Evolutionary conservation across 106 monocot species (phyloP).

Genomic region (Agapanthus africanus): DNA sequence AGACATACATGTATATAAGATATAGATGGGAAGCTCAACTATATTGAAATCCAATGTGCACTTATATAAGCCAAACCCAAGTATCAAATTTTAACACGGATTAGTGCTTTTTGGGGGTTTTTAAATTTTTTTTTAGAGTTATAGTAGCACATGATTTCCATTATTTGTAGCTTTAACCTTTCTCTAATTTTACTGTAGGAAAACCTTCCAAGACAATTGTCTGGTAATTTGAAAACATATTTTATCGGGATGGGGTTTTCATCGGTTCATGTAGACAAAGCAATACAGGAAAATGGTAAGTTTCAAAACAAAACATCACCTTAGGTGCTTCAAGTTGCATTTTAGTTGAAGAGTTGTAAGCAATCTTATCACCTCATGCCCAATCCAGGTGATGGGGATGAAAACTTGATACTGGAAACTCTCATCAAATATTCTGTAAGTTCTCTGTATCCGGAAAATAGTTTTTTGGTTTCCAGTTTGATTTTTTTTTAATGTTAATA

Average conservation of each 20-base stretch:
- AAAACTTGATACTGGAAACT: neutral
- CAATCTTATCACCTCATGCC: neutral
- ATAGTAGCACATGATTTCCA: too few relatives aligned
- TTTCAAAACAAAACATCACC: neutral
- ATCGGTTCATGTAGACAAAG: slow-evolving; percentile 56
- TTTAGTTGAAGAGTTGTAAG: neutral
- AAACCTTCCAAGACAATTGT: slow-evolving; percentile 38
- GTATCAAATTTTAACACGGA: too few relatives aligned
- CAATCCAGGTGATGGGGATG: too few relatives aligned
- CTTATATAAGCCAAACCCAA: too few relatives aligned
- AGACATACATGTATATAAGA: too few relatives aligned
- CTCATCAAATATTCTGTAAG: neutral
- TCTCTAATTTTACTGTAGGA: slow-evolving; percentile 40
- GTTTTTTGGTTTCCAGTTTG: neutral
- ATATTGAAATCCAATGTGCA: too few relatives aligned
- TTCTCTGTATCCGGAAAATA: neutral
- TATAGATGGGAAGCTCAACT: too few relatives aligned
- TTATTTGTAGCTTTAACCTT: too few relatives aligned
- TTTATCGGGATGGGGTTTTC: slow-evolving; percentile 84
- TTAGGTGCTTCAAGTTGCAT: neutral
- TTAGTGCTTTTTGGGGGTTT: too few relatives aligned
- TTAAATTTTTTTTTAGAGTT: too few relatives aligned
- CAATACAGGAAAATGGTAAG: slow-evolving; percentile 67
- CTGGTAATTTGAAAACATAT: slow-evolving; percentile 34
- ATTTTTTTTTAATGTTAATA: neutral